phyloP scores from a whole-genome alignment of 305 asterid species.

The Fraxinus velutina region DNA sequence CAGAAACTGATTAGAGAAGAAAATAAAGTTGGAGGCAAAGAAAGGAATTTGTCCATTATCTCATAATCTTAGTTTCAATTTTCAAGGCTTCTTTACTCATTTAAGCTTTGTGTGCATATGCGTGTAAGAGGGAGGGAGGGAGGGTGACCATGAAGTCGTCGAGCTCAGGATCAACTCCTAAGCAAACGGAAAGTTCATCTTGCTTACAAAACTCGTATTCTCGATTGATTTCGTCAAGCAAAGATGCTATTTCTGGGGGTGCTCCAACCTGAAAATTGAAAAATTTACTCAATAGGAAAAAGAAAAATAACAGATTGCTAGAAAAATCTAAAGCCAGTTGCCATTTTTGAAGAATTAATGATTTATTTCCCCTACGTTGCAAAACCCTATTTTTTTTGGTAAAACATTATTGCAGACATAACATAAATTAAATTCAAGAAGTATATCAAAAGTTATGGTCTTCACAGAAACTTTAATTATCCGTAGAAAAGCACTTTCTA shows the following conservation, averaged over 20 bases:
- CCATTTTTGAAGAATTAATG: background rate
- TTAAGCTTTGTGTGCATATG: background rate
- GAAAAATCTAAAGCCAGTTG: background rate
- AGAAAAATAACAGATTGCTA: background rate
- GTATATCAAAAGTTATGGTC: background rate
- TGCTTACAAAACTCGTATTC: constrained; percentile 39
- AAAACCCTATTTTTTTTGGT: background rate
- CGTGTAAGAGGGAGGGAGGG: constrained; percentile 6
- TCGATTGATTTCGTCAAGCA: constrained; percentile 59
- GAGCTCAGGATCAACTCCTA: constrained; percentile 78
- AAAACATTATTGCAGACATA: background rate
- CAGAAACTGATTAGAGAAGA: background rate
- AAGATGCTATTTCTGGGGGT: constrained; percentile 57
- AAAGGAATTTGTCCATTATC: background rate
- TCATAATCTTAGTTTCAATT: background rate
- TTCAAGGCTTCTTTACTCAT: background rate
- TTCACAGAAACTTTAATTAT: background rate
- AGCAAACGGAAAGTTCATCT: constrained; percentile 35
- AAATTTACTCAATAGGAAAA: background rate
- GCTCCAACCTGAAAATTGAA: constrained; percentile 63
- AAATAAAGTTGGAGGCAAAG: background rate
- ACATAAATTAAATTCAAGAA: background rate
- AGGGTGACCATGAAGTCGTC: constrained; percentile 76
- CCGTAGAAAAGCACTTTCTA: background rate
- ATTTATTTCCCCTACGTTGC: background rate